Percentiles rank a stretch among this genome's conserved stretches.
These are phyloP conservation scores for Parsonsia alboflavescens DNA, from an alignment of 257 asterid genomes.

Conservation along the genomic window DNA sequence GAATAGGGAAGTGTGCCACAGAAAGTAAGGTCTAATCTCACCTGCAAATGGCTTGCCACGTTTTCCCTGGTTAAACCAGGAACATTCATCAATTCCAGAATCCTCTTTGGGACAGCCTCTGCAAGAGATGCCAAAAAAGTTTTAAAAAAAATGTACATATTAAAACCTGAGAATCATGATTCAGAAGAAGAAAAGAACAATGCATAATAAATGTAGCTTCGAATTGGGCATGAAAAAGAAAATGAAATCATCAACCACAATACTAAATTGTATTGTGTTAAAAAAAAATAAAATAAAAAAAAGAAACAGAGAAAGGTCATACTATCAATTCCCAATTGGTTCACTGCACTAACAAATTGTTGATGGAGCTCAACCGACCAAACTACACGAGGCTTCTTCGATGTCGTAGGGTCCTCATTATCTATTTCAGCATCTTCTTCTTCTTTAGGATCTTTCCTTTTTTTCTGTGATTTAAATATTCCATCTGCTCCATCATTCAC, in stretches of 20 bases:
- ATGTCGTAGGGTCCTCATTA: constrained; percentile 51
- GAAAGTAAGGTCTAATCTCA: constrained; percentile 8
- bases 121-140: constrained; percentile 22
- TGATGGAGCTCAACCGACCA: constrained; percentile 97
- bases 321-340: constrained; percentile 89
- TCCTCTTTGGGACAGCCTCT: constrained; percentile 92
- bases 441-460: constrained; percentile 56
- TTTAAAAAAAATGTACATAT: constrained; percentile 13
- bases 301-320: constrained; percentile 29
- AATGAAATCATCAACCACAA: neutral
- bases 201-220: neutral
- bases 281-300: constrained; percentile 1
- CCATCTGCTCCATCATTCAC: constrained; percentile 48
- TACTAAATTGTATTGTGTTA: neutral
- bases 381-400: constrained; percentile 85
- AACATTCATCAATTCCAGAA: constrained; percentile 85
- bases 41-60: constrained; percentile 95
- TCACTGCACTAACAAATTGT: constrained; percentile 80
- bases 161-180: neutral
- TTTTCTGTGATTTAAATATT: constrained; percentile 40
- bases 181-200: constrained; percentile 5
- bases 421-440: constrained; percentile 61
- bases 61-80: constrained; percentile 83
- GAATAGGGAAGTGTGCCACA: neutral
- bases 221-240: neutral